Conservation (phyloP, 2,329 filamentous ascomycete genomes). For the Trichophyton mentagrophytes region DNA sequence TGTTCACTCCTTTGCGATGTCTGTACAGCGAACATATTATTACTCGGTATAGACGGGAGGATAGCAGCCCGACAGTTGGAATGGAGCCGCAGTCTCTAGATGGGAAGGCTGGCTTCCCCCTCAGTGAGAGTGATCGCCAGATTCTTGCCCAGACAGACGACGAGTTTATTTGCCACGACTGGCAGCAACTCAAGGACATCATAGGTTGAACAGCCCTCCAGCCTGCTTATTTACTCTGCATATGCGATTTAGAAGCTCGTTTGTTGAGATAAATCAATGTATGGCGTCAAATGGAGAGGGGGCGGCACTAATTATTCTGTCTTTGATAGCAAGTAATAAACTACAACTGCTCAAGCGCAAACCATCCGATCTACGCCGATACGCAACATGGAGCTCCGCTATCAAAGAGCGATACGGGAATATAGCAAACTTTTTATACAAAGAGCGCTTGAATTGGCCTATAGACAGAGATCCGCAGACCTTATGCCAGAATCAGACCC, state of each 20-base stretch:
- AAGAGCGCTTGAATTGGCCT: conserved; percentile 43
- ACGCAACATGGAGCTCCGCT: conserved; percentile 45
- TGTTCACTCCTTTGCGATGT: too few species aligned
- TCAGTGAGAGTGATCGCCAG: conserved; percentile 39
- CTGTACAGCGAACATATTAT: too few species aligned
- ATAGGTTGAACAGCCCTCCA: conserved; percentile 31
- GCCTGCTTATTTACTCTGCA: not conserved
- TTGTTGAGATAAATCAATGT: not conserved
- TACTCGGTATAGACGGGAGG: too few species aligned
- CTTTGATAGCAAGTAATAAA: conserved; percentile 33
- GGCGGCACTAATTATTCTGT: not conserved
- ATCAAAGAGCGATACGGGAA: conserved; percentile 44
- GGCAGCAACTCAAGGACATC: conserved; percentile 40
- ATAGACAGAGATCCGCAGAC: conserved; percentile 18
- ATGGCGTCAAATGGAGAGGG: not conserved
- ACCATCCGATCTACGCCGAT: conserved; percentile 46
- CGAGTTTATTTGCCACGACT: conserved; percentile 40
- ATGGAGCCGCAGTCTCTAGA: not conserved
- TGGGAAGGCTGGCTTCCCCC: conserved; percentile 28
- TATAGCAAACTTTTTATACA: conserved; percentile 45
- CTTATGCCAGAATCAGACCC: conserved; percentile 29
- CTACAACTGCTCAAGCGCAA: conserved; percentile 46
- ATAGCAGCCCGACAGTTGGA: not conserved
- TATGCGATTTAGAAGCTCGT: not conserved
- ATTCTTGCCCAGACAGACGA: conserved; percentile 41